Percentiles rank a stretch among this genome's conserved stretches.
These are phyloP conservation scores for Volvariella volvacea DNA, from an alignment of 1,284 basidiomycete genomes.

Conservation along the genomic window DNA sequence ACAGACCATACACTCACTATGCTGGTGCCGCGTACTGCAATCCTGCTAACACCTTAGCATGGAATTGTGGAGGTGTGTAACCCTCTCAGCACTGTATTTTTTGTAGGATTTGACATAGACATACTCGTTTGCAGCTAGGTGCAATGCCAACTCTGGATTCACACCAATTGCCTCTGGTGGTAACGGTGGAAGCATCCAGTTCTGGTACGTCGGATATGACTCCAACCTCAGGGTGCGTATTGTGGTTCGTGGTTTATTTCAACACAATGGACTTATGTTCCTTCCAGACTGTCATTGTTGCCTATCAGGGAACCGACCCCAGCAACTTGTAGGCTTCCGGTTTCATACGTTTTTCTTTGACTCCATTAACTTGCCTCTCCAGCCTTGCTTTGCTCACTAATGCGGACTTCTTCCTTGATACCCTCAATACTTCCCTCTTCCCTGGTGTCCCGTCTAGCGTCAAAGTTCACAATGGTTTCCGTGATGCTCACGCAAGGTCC, in stretches of 20 bases:
- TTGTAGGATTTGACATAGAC: not conserved
- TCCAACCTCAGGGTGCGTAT: slow-evolving; percentile 14
- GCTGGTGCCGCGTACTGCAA: slow-evolving; percentile 51
- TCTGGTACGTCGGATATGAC: slow-evolving; percentile 32
- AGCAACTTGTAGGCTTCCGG: slow-evolving; percentile 34
- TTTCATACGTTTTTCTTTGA: not conserved
- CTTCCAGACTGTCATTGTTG: slow-evolving; percentile 37
- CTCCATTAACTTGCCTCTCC: not conserved
- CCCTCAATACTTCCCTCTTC: slow-evolving; percentile 44
- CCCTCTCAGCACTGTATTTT: not conserved
- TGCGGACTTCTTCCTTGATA: slow-evolving; percentile 34
- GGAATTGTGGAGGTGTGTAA: slow-evolving; percentile 52
- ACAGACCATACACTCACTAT: slow-evolving; percentile 47
- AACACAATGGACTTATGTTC: not conserved
- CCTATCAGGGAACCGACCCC: slow-evolving; percentile 45
- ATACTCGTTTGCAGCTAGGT: slow-evolving; percentile 1
- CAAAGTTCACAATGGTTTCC: slow-evolving; percentile 53
- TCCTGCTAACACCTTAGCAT: slow-evolving; percentile 35
- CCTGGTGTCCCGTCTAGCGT: slow-evolving; percentile 44
- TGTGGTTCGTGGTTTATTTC: not conserved
- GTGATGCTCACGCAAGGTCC: slow-evolving; percentile 44
- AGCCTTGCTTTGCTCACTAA: slow-evolving; percentile 51
- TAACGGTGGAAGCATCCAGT: slow-evolving; percentile 6
- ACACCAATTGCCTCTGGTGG: slow-evolving; percentile 4
- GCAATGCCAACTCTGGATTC: not conserved